Evolutionary conservation across 2,329 filamentous ascomycete genomes (phyloP).

Genomic region (Hymenoscyphus infarciens): DNA sequence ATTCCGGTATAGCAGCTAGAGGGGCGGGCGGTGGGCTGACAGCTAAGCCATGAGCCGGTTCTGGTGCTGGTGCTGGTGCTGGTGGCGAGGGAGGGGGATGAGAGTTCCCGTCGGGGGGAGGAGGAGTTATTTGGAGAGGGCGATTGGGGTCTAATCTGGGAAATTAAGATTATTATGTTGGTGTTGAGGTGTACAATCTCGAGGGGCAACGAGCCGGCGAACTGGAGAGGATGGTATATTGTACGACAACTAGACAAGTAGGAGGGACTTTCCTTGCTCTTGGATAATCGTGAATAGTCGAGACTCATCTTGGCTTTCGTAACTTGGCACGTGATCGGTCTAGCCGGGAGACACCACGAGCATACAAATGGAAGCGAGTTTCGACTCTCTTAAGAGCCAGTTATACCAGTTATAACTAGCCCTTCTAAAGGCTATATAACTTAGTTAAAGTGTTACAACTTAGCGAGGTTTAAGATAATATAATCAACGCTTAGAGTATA

Average conservation of each 20-base stretch:
- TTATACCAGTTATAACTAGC: too few species aligned
- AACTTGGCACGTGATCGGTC: too few species aligned
- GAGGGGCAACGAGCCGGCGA: neutral
- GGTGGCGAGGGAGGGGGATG: neutral
- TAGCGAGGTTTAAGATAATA: too few species aligned
- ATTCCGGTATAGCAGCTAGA: constrained; percentile 2
- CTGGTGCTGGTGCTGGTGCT: neutral
- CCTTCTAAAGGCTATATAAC: too few species aligned
- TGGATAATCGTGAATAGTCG: neutral
- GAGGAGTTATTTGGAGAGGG: neutral
- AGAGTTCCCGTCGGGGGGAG: neutral
- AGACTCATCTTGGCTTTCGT: too few species aligned
- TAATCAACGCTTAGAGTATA: too few species aligned
- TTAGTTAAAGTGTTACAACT: too few species aligned
- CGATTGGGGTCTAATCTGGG: neutral
- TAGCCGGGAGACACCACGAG: too few species aligned
- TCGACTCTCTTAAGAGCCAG: too few species aligned
- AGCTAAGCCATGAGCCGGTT: neutral
- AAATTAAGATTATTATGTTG: constrained; percentile 3
- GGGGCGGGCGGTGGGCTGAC: neutral
- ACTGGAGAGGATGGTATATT: neutral
- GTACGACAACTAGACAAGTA: neutral
- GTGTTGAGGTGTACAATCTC: neutral
- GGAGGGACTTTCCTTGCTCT: neutral
- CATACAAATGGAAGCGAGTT: too few species aligned